phyloP scores from a whole-genome alignment of 768 basidiomycete species.

The Kwoniella pini region DNA sequence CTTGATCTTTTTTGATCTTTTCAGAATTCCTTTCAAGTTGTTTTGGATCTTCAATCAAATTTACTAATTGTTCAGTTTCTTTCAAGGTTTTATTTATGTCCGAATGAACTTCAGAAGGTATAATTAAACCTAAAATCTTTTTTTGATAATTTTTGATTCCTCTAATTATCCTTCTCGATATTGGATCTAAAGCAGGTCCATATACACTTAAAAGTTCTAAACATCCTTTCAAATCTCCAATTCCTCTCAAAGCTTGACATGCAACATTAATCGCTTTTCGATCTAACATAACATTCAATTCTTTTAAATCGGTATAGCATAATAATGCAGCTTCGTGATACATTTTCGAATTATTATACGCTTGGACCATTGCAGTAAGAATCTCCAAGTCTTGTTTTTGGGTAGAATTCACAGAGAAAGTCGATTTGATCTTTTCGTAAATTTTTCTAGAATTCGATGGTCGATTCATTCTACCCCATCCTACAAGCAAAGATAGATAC shows the following conservation, averaged over 20 bases:
- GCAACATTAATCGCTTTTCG: constrained; percentile 11
- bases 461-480: constrained; percentile 14
- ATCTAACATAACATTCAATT: constrained; percentile 13
- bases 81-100: not conserved
- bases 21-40: not conserved
- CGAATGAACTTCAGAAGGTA: not conserved
- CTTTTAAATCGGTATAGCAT: constrained; percentile 20
- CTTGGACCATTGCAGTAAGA: constrained; percentile 17
- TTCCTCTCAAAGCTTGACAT: constrained; percentile 10
- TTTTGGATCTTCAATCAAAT: not conserved
- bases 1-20: not conserved
- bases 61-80: not conserved
- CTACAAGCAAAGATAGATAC: constrained; percentile 23
- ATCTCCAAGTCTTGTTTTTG: not conserved
- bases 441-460: not conserved
- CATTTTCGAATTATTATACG: constrained; percentile 1
- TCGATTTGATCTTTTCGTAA: constrained; percentile 3
- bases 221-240: constrained; percentile 7
- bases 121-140: constrained; percentile 4
- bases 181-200: not conserved
- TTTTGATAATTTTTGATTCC: constrained; percentile 10
- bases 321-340: constrained; percentile 6
- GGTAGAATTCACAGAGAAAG: not conserved
- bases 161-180: constrained; percentile 8
- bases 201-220: constrained; percentile 2